Evolutionary conservation across 139 green algal species (phyloP).

Genomic region (Tetraselmis striata): DNA sequence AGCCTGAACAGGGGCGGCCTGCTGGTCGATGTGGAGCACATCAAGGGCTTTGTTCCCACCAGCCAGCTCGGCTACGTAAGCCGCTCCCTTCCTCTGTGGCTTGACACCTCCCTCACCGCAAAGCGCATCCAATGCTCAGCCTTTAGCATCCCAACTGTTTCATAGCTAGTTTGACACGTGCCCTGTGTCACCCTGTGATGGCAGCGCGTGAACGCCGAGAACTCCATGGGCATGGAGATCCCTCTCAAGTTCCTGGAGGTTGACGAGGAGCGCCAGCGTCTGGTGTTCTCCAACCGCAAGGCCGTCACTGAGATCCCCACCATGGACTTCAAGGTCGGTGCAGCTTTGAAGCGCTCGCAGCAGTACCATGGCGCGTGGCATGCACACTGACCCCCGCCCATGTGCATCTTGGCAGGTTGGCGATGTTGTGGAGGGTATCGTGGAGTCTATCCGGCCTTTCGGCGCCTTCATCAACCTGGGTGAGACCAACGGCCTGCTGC

Average conservation of each 20-base stretch:
- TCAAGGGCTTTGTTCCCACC: conserved; percentile 76
- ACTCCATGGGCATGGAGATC: conserved; percentile 64
- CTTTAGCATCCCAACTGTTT: no score
- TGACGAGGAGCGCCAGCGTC: conserved; percentile 77
- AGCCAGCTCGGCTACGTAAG: conserved; percentile 45
- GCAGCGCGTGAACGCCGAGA: conserved; percentile 18
- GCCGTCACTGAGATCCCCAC: conserved; percentile 25
- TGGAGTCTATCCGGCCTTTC: conserved; percentile 88
- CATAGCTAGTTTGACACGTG: no score
- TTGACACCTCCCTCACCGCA: not conserved
- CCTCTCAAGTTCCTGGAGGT: conserved; percentile 92
- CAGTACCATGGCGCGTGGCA: no score
- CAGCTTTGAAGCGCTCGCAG: no score
- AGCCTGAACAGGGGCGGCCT: conserved; percentile 72
- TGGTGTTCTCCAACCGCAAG: conserved; percentile 76
- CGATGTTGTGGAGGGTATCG: conserved; percentile 85
- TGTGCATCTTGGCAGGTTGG: conserved; percentile 54
- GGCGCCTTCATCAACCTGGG: conserved; percentile 96
- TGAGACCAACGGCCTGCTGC: conserved; percentile 80
- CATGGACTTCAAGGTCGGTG: conserved; percentile 30
- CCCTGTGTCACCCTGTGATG: not conserved
- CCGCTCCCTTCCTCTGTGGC: not conserved
- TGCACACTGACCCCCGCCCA: no score
- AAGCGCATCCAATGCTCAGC: not conserved
- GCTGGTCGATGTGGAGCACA: conserved; percentile 63